phyloP scores from a whole-genome alignment of 75 land plant species.

The Azolla pinnata region DNA sequence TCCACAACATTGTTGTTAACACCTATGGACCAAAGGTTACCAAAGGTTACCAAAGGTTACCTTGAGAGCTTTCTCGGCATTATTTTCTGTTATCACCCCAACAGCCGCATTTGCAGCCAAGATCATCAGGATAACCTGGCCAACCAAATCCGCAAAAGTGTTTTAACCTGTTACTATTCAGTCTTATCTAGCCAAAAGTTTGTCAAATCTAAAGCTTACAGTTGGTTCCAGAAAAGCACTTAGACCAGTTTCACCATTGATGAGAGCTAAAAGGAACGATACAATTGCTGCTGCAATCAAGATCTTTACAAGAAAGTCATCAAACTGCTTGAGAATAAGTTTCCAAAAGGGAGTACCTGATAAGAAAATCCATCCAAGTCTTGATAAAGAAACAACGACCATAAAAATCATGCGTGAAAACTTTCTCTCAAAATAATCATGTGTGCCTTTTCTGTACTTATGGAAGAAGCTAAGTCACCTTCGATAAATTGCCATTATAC shows the following conservation, averaged over 20 bases:
- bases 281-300: conserved; percentile 83
- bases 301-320: conserved; percentile 94
- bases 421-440: too few species aligned
- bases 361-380: background rate
- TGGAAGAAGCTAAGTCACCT: too few species aligned
- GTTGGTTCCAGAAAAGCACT: conserved; percentile 88
- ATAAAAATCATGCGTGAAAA: too few species aligned
- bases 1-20: too few species aligned
- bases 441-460: too few species aligned
- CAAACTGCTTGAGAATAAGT: conserved; percentile 86
- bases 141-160: background rate
- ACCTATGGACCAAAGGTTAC: too few species aligned
- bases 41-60: too few species aligned
- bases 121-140: conserved; percentile 86
- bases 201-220: conserved; percentile 40
- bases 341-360: conserved; percentile 96
- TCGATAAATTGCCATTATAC: too few species aligned
- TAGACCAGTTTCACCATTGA: conserved; percentile 89
- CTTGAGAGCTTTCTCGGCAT: conserved; percentile 98
- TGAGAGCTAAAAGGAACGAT: conserved; percentile 75
- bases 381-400: background rate
- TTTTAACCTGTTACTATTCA: background rate
- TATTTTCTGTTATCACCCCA: conserved; percentile 95
- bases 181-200: too few species aligned
- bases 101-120: conserved; percentile 98